These are phyloP conservation scores for Prosopis cineraria DNA, from an alignment of 306 rosid species.

Conservation along the genomic window DNA sequence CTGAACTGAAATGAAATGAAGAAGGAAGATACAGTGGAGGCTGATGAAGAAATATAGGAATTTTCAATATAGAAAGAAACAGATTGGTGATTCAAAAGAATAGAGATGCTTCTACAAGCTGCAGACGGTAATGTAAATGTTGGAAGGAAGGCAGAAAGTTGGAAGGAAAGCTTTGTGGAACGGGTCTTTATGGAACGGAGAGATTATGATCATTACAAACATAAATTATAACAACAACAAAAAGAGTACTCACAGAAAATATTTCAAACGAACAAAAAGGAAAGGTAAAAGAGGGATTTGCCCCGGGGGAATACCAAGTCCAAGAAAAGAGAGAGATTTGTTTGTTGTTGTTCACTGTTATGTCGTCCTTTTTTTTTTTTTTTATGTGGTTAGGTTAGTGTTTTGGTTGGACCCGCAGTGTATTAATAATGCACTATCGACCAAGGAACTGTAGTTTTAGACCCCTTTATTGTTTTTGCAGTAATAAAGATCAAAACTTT, in stretches of 20 bases:
- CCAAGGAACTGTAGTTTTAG: constrained; percentile 53
- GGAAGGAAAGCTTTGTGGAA: constrained; percentile 37
- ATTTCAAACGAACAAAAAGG: background rate
- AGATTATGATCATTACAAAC: constrained; percentile 9
- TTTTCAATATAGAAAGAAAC: constrained; percentile 22
- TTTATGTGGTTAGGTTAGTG: constrained; percentile 59
- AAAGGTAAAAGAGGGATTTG: background rate
- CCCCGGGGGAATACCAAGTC: constrained; percentile 8
- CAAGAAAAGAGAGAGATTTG: constrained; percentile 22
- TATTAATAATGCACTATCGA: constrained; percentile 54
- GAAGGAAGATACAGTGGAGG: background rate
- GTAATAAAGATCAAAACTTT: background rate
- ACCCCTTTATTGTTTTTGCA: constrained; percentile 26
- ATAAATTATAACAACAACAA: background rate
- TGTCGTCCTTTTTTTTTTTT: constrained; percentile 43
- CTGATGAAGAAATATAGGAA: background rate
- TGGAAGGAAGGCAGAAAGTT: constrained; percentile 63
- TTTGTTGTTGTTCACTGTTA: constrained; percentile 11
- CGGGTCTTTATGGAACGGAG: constrained; percentile 44
- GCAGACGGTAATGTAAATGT: constrained; percentile 43
- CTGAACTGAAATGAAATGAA: background rate
- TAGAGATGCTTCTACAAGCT: constrained; percentile 53
- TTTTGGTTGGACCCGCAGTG: constrained; percentile 58
- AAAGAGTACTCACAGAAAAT: background rate
- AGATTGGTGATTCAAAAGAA: constrained; percentile 40